Conservation (phyloP, 345 rosid species). For the Corymbia maculata region DNA sequence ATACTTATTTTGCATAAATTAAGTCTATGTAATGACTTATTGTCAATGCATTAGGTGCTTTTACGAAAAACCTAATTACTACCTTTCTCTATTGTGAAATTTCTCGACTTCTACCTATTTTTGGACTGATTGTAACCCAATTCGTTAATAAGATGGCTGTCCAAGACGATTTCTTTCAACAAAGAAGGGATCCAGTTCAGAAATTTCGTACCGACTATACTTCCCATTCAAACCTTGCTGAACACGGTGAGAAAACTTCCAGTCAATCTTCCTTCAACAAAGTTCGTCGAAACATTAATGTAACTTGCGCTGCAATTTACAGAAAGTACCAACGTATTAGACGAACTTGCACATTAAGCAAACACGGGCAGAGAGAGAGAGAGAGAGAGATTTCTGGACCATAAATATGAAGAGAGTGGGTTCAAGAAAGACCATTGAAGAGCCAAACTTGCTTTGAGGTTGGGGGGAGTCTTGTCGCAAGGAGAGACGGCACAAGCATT, state of each 20-base stretch:
- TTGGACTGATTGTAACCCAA: not conserved
- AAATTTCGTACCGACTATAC: not conserved
- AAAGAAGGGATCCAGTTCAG: not conserved
- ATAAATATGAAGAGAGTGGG: not conserved
- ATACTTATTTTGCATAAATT: not conserved
- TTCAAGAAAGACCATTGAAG: not conserved
- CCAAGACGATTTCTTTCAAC: not conserved
- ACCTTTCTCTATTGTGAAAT: not conserved
- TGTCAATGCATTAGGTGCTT: not conserved
- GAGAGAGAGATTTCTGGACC: not conserved
- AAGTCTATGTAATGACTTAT: not conserved
- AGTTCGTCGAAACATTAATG: not conserved
- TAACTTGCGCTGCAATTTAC: not conserved
- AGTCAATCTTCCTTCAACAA: not conserved
- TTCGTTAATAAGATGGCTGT: not conserved
- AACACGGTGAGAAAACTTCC: not conserved
- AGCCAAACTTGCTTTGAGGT: not conserved
- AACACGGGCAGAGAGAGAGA: not conserved
- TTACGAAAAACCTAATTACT: not conserved
- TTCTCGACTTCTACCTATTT: not conserved
- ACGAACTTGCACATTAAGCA: not conserved
- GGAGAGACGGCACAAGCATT: not conserved
- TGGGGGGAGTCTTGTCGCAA: not conserved
- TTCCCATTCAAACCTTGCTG: not conserved
- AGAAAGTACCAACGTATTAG: not conserved